phyloP scores from a whole-genome alignment of 768 basidiomycete genomes.

The Suillus paluster region DNA sequence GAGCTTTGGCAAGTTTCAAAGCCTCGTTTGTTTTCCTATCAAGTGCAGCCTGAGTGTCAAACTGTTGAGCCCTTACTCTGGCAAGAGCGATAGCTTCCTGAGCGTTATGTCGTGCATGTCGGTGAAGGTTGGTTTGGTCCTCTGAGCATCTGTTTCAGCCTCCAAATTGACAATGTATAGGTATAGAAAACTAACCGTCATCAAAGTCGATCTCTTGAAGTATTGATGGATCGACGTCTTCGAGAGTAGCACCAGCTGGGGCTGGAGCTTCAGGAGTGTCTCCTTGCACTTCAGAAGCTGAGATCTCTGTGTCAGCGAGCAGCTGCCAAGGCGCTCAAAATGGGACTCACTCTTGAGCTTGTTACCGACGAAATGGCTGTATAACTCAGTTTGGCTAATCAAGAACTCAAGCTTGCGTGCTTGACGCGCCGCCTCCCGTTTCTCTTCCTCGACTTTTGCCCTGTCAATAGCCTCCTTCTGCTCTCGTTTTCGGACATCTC shows the following conservation, averaged over 20 bases:
- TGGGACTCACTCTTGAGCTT: conserved; percentile 81
- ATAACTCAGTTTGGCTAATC: conserved; percentile 97
- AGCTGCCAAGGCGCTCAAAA: conserved; percentile 6
- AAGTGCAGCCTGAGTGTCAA: conserved; percentile 82
- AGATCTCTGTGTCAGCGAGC: conserved; percentile 18
- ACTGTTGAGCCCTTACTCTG: conserved; percentile 77
- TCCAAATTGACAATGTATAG: conserved; percentile 3
- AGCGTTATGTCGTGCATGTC: conserved; percentile 86
- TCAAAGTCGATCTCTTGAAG: conserved; percentile 89
- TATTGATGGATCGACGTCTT: conserved; percentile 52
- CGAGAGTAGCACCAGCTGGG: conserved; percentile 63
- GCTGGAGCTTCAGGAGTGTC: conserved; percentile 45
- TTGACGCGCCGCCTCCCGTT: conserved; percentile 90
- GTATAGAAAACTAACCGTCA: conserved; percentile 62
- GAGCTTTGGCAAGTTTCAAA: conserved; percentile 64
- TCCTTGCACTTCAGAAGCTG: conserved; percentile 82
- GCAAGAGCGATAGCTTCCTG: conserved; percentile 86
- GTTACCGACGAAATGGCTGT: conserved; percentile 98
- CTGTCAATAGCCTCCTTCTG: conserved; percentile 93
- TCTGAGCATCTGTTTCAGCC: conserved; percentile 49
- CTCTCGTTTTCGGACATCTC: conserved; percentile 89
- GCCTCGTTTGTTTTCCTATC: conserved; percentile 85
- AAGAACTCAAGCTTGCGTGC: conserved; percentile 97
- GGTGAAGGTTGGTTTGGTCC: conserved; percentile 83
- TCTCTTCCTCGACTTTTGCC: conserved; percentile 89